A percentile compares a stretch with the other conserved stretches of the same genome.
Evolutionary conservation across 1,139 yeast species (phyloP).

Genomic region (Candida glucosophila): DNA sequence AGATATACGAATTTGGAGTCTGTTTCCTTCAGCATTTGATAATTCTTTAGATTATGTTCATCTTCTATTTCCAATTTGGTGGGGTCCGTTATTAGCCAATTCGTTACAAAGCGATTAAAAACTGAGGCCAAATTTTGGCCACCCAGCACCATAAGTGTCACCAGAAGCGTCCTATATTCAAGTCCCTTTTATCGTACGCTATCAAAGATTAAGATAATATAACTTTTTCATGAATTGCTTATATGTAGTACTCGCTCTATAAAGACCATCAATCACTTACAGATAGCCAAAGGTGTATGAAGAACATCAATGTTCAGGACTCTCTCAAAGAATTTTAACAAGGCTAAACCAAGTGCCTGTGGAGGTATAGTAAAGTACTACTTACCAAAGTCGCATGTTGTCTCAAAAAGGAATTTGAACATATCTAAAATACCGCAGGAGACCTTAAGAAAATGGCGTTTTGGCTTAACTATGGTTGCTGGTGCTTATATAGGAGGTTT

Average conservation of each 20-base stretch:
- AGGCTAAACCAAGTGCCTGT: too few relatives aligned
- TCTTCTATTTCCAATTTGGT: slow-evolving; percentile 5
- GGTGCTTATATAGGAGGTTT: slow-evolving; percentile 40
- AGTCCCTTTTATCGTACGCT: too few relatives aligned
- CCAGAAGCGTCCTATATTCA: too few relatives aligned
- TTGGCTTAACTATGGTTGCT: slow-evolving; percentile 26
- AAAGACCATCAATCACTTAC: too few relatives aligned
- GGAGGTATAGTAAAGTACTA: too few relatives aligned
- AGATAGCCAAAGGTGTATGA: too few relatives aligned
- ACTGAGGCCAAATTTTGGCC: neutral
- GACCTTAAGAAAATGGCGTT: slow-evolving; percentile 24
- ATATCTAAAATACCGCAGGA: slow-evolving; percentile 12
- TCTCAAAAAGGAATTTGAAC: slow-evolving; percentile 6
- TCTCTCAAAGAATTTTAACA: too few relatives aligned
- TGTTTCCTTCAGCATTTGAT: slow-evolving; percentile 26
- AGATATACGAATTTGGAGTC: slow-evolving; percentile 36
- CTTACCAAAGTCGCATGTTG: too few relatives aligned
- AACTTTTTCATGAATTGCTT: too few relatives aligned
- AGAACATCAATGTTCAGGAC: too few relatives aligned
- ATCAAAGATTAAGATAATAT: too few relatives aligned
- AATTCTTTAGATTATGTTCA: slow-evolving; percentile 12
- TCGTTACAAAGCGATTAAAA: slow-evolving; percentile 16
- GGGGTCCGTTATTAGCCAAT: slow-evolving; percentile 40
- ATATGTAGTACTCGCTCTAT: too few relatives aligned
- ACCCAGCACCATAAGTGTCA: neutral